A percentile compares a stretch with the other conserved stretches of the same genome.
Conservation (phyloP, 1,284 basidiomycete genomes). For the Inonotus obliquus region DNA sequence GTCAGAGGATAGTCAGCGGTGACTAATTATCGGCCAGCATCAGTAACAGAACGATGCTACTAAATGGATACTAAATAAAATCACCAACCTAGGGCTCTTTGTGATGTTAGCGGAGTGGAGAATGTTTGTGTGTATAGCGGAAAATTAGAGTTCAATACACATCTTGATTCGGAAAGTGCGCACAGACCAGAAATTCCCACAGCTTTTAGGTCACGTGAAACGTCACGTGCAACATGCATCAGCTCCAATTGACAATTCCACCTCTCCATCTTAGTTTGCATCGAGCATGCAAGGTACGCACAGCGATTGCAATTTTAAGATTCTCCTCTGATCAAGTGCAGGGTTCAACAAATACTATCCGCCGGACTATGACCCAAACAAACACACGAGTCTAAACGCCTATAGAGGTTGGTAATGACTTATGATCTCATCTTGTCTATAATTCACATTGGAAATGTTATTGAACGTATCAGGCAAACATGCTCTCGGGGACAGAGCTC, state of each 20-base stretch:
- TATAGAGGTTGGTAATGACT: conserved; percentile 60
- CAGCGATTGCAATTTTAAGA: conserved; percentile 4
- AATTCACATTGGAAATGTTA: conserved; percentile 25
- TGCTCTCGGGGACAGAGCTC: conserved; percentile 86
- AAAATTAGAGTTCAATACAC: conserved; percentile 26
- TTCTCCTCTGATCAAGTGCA: conserved; percentile 20
- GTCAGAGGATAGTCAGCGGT: conserved; percentile 54
- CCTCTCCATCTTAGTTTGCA: too few species aligned
- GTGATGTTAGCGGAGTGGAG: not conserved
- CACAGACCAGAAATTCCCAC: conserved; percentile 5
- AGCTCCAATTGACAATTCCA: too few species aligned
- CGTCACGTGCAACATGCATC: not conserved
- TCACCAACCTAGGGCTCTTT: conserved; percentile 35
- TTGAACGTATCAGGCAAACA: conserved; percentile 71
- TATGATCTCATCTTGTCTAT: not conserved
- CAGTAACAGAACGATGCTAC: too few species aligned
- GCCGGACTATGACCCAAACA: conserved; percentile 83
- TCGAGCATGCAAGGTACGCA: not conserved
- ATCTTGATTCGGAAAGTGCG: not conserved
- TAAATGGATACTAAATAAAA: too few species aligned
- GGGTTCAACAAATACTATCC: conserved; percentile 94
- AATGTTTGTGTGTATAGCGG: conserved; percentile 22
- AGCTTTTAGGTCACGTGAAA: not conserved
- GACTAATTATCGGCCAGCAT: conserved; percentile 30
- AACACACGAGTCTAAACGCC: conserved; percentile 78